Base-by-base conservation (phyloP, 371 early-diverging fungal species). In the Actinomucor elegans region DNA sequence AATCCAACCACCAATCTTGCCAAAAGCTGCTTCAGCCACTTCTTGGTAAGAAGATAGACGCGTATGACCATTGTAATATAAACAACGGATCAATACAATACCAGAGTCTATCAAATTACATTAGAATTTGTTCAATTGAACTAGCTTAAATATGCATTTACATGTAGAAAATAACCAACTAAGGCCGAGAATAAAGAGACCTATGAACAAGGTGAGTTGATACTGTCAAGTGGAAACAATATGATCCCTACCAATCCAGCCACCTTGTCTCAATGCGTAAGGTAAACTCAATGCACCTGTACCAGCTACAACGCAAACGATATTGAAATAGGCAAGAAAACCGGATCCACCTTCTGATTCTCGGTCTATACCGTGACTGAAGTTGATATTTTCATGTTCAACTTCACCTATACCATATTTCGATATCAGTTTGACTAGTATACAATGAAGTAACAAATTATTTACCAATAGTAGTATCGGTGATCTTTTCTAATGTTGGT, bases 251-350 rank as follows among this genome's bases (percentile, higher is more conserved):
- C 73, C 73, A 32, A 58, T 51, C 45, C 52, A 46, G 1, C 50
- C 45, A 46, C 48, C 86, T 49, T 88, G 84, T 17, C 69, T 79
- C 15, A 95, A 70, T 18, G 93, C 89, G 47, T 81, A 88, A 18
- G 94, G 92, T 14, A 95, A 75, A 48, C 92, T 91, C 6, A 94
- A 73, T 10, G 92, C 84, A 21, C 95, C 95, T 10, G 90, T 88
- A 29, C 94, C 94, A 4, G 92, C 91, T 14, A 91, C 81, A 4
- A 92, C 88, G 73, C 92, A 89, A 12, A 88, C 86, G 15, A 88
- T 67, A 59, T 85, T 88, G 35, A 82, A 74, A 51, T 80, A 83
- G 12, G 85, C 79, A 20, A 67, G 59, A 48, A 78, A 79, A 32
- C 55, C 51, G 2, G 61, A 61, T 2, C 53, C 57, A 4, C 71